Evolutionary conservation across 1,139 yeast genomes (phyloP).

Genomic region (Pneumocystis murina): DNA sequence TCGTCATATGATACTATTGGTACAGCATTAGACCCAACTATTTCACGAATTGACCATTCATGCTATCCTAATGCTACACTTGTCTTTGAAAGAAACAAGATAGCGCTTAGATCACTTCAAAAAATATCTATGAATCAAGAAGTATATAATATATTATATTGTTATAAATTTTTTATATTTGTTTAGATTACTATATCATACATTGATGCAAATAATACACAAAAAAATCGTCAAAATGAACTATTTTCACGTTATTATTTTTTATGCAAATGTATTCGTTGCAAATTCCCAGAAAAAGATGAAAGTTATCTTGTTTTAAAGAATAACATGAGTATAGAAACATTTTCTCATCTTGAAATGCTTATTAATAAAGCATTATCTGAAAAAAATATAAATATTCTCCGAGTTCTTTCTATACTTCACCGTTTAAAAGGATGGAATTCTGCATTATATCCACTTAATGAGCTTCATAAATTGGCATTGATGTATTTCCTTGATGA

Average conservation of each 20-base stretch:
- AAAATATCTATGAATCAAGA: constrained; percentile 21
- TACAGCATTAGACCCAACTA: constrained; percentile 26
- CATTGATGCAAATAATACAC: constrained; percentile 9
- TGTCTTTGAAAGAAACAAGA: constrained; percentile 17
- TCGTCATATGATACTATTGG: constrained; percentile 20
- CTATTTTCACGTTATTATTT: constrained; percentile 11
- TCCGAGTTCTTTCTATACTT: not conserved
- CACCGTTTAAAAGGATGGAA: not conserved
- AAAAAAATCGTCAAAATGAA: constrained; percentile 3
- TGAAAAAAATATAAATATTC: not conserved
- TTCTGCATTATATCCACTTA: not conserved
- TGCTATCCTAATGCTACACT: constrained; percentile 24
- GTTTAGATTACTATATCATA: constrained; percentile 9
- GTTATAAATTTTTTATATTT: not conserved
- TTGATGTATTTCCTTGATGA: not conserved
- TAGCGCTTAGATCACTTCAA: constrained; percentile 18
- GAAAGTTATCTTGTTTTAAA: not conserved
- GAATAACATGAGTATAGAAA: not conserved
- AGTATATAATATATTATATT: not conserved
- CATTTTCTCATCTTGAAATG: not conserved
- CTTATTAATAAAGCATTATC: not conserved
- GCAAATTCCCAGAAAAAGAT: not conserved
- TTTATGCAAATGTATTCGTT: constrained; percentile 11
- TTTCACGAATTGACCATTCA: constrained; percentile 26
- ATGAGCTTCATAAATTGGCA: not conserved